Evolutionary conservation across 106 monocot species (phyloP).

Genomic region (Hemerocallis citrina): DNA sequence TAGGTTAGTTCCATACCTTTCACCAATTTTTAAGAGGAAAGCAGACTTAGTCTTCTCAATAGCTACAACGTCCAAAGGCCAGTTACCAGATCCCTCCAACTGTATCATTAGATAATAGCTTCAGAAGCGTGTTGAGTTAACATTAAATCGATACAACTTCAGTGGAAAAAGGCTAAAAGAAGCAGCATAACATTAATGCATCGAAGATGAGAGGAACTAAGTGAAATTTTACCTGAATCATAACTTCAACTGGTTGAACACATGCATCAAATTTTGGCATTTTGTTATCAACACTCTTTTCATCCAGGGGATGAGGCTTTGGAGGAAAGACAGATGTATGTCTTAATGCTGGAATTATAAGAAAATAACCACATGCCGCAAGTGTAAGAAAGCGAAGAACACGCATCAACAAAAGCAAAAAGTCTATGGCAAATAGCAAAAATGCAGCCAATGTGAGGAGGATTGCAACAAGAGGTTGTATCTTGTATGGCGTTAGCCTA

Average conservation of each 20-base stretch:
- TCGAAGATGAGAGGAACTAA: too few species aligned
- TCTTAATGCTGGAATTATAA: slow-evolving; percentile 52
- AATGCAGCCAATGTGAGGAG: too few species aligned
- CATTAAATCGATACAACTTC: neutral
- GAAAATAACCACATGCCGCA: neutral
- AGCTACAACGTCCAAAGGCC: slow-evolving; percentile 74
- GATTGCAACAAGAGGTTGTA: too few species aligned
- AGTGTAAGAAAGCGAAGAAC: neutral
- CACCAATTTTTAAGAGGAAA: slow-evolving; percentile 87
- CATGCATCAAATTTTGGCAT: slow-evolving; percentile 37
- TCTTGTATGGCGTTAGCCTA: too few species aligned
- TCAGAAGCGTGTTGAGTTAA: slow-evolving; percentile 3
- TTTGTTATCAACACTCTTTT: slow-evolving; percentile 27
- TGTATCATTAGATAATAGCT: slow-evolving; percentile 14
- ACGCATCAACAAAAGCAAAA: neutral
- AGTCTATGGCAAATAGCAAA: neutral
- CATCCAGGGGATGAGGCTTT: slow-evolving; percentile 78
- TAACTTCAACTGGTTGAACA: slow-evolving; percentile 64
- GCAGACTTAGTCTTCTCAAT: slow-evolving; percentile 92
- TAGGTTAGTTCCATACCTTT: slow-evolving; percentile 37
- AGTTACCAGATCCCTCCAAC: slow-evolving; percentile 92
- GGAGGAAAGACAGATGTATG: slow-evolving; percentile 81
- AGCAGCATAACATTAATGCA: neutral
- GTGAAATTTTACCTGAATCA: slow-evolving; percentile 73
- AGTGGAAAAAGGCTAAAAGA: neutral